Percentiles rank a stretch among this genome's conserved stretches.
phyloP scores from a whole-genome alignment of 2,329 filamentous ascomycete genomes.

The Pseudopyricularia cyperi region DNA sequence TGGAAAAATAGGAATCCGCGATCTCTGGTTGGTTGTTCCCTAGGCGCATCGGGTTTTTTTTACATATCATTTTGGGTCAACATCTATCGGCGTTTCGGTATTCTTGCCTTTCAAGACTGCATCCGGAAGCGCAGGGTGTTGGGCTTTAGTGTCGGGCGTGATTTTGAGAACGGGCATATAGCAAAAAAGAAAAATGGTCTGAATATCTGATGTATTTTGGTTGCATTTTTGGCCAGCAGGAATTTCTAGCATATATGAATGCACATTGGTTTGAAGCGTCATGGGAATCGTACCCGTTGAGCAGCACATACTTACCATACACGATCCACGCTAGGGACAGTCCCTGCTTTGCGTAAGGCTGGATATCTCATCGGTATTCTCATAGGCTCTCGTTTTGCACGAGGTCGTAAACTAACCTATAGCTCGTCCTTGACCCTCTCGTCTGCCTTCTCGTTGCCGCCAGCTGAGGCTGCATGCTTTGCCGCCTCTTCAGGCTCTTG shows the following conservation, averaged over 20 bases:
- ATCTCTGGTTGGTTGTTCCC: neutral
- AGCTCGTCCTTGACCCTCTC: slow-evolving; percentile 14
- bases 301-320: no score
- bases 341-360: neutral
- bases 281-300: no score
- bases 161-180: neutral
- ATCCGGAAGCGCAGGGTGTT: neutral
- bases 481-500: slow-evolving; percentile 26
- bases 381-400: neutral
- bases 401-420: slow-evolving; percentile 2
- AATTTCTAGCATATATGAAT: no score
- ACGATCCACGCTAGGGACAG: no score
- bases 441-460: neutral
- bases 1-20: neutral
- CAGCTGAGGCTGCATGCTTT: slow-evolving; percentile 6
- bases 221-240: no score
- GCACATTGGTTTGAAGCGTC: no score
- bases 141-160: neutral
- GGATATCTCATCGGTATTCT: neutral
- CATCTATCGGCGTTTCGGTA: neutral
- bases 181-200: no score
- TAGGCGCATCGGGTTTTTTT: neutral
- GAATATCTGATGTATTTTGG: no score
- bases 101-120: neutral
- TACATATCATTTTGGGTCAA: neutral